A percentile compares a stretch with the other conserved stretches of the same genome.
Conservation (phyloP, 108 stramenopile genomes). For the Stephanodiscus minutulus region DNA sequence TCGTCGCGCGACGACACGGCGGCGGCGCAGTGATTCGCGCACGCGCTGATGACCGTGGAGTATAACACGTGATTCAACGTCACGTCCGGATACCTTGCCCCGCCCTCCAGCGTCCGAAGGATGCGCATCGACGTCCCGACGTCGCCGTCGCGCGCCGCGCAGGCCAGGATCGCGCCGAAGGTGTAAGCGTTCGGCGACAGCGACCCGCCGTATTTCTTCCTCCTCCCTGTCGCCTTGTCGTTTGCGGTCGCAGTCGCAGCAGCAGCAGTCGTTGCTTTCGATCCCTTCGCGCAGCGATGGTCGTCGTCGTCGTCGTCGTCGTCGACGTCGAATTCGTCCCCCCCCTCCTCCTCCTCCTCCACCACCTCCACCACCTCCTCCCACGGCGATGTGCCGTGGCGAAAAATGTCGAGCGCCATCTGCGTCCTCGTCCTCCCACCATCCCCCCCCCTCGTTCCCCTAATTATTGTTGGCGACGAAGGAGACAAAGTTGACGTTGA, state of each 20-base stretch:
- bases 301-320: not conserved
- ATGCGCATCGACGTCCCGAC: constrained; percentile 49
- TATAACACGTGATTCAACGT: constrained; percentile 77
- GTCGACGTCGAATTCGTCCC: constrained; percentile 2
- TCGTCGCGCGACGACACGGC: not conserved
- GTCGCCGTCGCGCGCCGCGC: constrained; percentile 67
- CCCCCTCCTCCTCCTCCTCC: not conserved
- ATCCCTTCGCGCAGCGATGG: not conserved
- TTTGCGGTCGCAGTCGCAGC: too few species aligned
- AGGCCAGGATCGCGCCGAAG: constrained; percentile 72
- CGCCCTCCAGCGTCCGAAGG: constrained; percentile 36
- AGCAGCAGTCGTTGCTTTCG: too few species aligned
- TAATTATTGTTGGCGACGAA: too few species aligned
- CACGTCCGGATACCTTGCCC: constrained; percentile 50
- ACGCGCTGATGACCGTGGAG: constrained; percentile 76
- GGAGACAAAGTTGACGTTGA: too few species aligned
- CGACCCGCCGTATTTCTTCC: constrained; percentile 12
- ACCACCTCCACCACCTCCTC: not conserved
- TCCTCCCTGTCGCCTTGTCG: constrained; percentile 7
- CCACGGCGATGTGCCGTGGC: constrained; percentile 18
- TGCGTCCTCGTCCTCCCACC: not conserved
- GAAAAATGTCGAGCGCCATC: constrained; percentile 57
- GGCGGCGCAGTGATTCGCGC: constrained; percentile 49
- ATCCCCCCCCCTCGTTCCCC: not conserved
- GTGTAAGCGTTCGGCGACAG: constrained; percentile 76